A percentile compares a stretch with the other conserved stretches of the same genome.
These are phyloP conservation scores for Cercospora citrullina DNA, from an alignment of 2,329 filamentous ascomycete genomes.

Conservation along the genomic window DNA sequence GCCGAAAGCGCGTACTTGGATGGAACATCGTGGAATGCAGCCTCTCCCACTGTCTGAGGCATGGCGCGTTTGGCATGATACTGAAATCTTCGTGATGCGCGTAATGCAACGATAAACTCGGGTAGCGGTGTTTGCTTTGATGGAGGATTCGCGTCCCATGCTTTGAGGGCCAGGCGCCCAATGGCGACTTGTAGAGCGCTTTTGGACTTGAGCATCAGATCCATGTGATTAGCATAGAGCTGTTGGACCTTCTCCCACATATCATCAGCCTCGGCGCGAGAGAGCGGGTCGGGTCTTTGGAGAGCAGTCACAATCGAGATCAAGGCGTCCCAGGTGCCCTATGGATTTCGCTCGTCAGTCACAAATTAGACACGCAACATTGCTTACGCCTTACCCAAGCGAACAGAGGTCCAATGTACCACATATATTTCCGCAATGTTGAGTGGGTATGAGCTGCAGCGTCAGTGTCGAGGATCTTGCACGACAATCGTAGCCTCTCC, in stretches of 20 bases:
- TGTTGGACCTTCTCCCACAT: constrained; percentile 50
- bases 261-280: constrained; percentile 22
- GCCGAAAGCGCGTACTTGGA: neutral
- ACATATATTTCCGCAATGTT: constrained; percentile 50
- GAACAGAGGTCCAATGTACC: constrained; percentile 55
- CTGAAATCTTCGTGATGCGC: neutral
- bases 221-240: constrained; percentile 46
- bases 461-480: constrained; percentile 46
- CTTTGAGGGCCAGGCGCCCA: constrained; percentile 46
- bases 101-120: neutral
- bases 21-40: neutral
- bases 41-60: neutral
- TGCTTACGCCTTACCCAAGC: constrained; percentile 34
- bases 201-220: constrained; percentile 31
- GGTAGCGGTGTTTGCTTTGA: neutral
- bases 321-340: constrained; percentile 37
- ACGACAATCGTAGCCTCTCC: constrained; percentile 43
- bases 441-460: constrained; percentile 44
- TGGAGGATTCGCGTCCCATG: constrained; percentile 42
- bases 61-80: neutral
- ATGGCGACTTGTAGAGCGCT: constrained; percentile 46
- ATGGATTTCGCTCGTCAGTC: neutral
- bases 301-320: constrained; percentile 42
- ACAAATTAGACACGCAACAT: neutral
- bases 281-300: constrained; percentile 20